Evolutionary conservation across 805 yeast species (phyloP).

Genomic region (Wickerhamiella domercqiae): DNA sequence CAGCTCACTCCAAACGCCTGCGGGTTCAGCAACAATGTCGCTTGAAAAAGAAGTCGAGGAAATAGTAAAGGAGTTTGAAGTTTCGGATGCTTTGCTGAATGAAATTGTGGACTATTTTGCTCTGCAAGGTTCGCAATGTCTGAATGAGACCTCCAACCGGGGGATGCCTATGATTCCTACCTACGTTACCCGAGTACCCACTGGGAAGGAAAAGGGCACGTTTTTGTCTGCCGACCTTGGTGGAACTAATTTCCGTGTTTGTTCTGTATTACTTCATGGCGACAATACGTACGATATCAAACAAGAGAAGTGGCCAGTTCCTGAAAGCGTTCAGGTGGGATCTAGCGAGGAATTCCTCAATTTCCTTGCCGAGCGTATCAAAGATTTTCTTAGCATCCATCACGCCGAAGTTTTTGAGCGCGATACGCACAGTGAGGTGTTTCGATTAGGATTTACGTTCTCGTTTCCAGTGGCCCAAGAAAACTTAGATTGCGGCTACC

Average conservation of each 20-base stretch:
- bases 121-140: slow-evolving; percentile 21
- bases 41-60: slow-evolving; percentile 4
- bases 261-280: slow-evolving; percentile 55
- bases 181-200: slow-evolving; percentile 70
- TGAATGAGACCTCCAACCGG: slow-evolving; percentile 17
- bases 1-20: too few species aligned
- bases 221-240: slow-evolving; percentile 88
- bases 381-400: slow-evolving; percentile 47
- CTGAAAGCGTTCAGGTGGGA: slow-evolving; percentile 56
- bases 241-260: slow-evolving; percentile 90
- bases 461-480: slow-evolving; percentile 86
- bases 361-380: slow-evolving; percentile 58
- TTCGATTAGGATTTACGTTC: slow-evolving; percentile 84
- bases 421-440: slow-evolving; percentile 18
- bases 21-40: not conserved
- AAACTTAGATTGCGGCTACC: slow-evolving; percentile 59
- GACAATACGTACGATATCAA: slow-evolving; percentile 57
- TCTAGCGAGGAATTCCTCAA: slow-evolving; percentile 51
- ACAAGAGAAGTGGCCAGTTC: slow-evolving; percentile 68
- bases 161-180: slow-evolving; percentile 71
- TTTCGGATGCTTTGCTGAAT: slow-evolving; percentile 6
- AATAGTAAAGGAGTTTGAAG: slow-evolving; percentile 9
- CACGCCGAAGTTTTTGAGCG: slow-evolving; percentile 34
- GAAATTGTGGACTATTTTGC: slow-evolving; percentile 12
- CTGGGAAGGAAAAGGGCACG: slow-evolving; percentile 71